Evolutionary conservation across 495 filamentous ascomycete genomes (phyloP).

Genomic region (Letharia columbiana): DNA sequence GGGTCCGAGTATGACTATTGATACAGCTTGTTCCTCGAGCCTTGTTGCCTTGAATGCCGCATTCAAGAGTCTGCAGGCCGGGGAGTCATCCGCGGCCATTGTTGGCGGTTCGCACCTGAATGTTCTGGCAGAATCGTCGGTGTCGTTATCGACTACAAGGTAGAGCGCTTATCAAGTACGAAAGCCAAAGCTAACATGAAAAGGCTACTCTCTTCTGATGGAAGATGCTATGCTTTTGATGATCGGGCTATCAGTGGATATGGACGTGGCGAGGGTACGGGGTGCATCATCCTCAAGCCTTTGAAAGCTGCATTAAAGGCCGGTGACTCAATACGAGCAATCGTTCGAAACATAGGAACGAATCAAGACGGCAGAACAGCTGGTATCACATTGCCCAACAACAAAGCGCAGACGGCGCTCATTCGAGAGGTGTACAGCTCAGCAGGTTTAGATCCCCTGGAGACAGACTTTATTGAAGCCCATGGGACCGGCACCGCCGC

Average conservation of each 20-base stretch:
- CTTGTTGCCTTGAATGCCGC: slow-evolving; percentile 28
- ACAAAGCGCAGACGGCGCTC: slow-evolving; percentile 30
- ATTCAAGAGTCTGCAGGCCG: slow-evolving; percentile 11
- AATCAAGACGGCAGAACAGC: slow-evolving; percentile 46
- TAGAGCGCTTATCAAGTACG: too few species aligned
- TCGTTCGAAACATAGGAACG: slow-evolving; percentile 21
- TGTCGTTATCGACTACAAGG: too few species aligned
- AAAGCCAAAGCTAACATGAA: too few species aligned
- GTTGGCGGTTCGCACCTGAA: slow-evolving; percentile 33
- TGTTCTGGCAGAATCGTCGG: slow-evolving; percentile 8
- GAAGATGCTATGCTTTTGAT: slow-evolving; percentile 12
- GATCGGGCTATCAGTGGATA: slow-evolving; percentile 31
- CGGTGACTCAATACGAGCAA: slow-evolving; percentile 35
- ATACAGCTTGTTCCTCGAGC: slow-evolving; percentile 44
- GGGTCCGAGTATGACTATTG: slow-evolving; percentile 41
- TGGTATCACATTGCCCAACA: slow-evolving; percentile 37
- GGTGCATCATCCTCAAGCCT: slow-evolving; percentile 35
- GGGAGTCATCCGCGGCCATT: slow-evolving; percentile 25
- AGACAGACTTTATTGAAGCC: slow-evolving; percentile 39
- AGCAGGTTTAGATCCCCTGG: slow-evolving; percentile 29
- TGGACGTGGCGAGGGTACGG: slow-evolving; percentile 39
- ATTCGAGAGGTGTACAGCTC: slow-evolving; percentile 36
- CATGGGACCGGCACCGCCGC: slow-evolving; percentile 10
- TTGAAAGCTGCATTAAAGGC: slow-evolving; percentile 33
- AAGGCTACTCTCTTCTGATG: slow-evolving; percentile 12